These are phyloP conservation scores for Metarhizium sp. DNA, from an alignment of 2,329 filamentous ascomycete genomes.

Conservation along the genomic window DNA sequence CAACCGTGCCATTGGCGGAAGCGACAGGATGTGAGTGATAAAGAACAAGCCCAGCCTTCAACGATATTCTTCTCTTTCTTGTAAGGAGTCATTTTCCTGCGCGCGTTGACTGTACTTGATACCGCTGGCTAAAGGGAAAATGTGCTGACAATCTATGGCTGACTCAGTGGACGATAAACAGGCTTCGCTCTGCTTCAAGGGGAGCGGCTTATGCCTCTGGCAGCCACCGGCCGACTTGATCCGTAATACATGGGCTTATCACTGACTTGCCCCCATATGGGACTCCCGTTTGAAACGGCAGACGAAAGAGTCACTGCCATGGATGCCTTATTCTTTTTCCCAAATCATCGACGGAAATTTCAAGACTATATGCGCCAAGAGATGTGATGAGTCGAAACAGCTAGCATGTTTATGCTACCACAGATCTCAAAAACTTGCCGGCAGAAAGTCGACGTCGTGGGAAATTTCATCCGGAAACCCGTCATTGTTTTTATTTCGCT, in stretches of 20 bases:
- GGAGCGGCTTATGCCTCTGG: conserved; percentile 42
- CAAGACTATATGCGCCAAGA: neutral
- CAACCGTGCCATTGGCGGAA: conserved; percentile 67
- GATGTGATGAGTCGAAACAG: neutral
- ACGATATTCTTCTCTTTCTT: conserved; percentile 48
- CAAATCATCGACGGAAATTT: neutral
- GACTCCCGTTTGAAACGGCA: conserved; percentile 4
- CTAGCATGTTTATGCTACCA: neutral
- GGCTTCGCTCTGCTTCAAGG: conserved; percentile 76
- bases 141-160: conserved; percentile 65
- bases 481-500: conserved; percentile 12
- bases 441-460: neutral
- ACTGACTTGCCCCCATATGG: conserved; percentile 7
- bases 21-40: conserved; percentile 92
- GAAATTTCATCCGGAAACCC: neutral
- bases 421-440: neutral
- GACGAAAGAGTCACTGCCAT: neutral
- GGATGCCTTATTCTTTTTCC: neutral
- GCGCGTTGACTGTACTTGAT: conserved; percentile 69
- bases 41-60: conserved; percentile 27
- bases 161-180: conserved; percentile 78
- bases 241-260: conserved; percentile 13
- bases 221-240: conserved; percentile 26
- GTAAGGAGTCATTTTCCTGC: conserved; percentile 77
- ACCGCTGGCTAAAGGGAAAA: conserved; percentile 65